These are phyloP conservation scores for Aspergillus carlsbadensis DNA, from an alignment of 495 filamentous ascomycete species.

Conservation along the genomic window DNA sequence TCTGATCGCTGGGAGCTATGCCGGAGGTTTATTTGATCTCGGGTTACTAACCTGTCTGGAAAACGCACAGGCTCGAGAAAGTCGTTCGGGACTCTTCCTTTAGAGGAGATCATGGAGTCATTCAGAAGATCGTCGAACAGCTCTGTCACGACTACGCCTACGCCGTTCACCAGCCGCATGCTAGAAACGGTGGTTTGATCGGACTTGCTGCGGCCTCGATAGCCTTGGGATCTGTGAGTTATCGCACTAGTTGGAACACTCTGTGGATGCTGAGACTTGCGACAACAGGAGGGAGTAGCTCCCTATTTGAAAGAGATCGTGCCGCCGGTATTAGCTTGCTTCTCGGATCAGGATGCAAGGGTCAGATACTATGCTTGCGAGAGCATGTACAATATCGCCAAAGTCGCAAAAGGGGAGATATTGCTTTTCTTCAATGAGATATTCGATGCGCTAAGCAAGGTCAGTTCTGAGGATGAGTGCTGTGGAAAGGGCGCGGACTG, in stretches of 20 bases:
- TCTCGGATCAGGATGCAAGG: constrained; percentile 95
- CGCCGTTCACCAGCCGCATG: constrained; percentile 95
- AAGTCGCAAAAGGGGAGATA: constrained; percentile 97
- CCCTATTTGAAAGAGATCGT: constrained; percentile 90
- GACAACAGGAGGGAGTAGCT: constrained; percentile 73
- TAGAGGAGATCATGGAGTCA: constrained; percentile 70
- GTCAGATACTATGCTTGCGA: constrained; percentile 99
- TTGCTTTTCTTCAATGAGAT: constrained; percentile 96
- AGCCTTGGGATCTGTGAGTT: constrained; percentile 83
- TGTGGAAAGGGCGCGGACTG: not conserved
- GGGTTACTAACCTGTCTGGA: constrained; percentile 10
- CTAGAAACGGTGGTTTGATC: constrained; percentile 93
- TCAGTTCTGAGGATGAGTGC: constrained; percentile 33
- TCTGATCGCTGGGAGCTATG: not conserved
- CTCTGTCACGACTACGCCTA: constrained; percentile 98
- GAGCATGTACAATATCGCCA: constrained; percentile 99
- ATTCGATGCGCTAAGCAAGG: constrained; percentile 96
- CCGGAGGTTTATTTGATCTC: not conserved
- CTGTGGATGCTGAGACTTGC: constrained; percentile 23
- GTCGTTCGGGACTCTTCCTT: constrained; percentile 83
- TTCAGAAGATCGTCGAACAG: constrained; percentile 87
- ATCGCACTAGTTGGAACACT: not conserved
- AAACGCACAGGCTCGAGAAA: constrained; percentile 70
- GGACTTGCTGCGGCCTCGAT: constrained; percentile 96
- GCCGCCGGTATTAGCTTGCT: constrained; percentile 96